A percentile compares a stretch with the other conserved stretches of the same genome.
These are phyloP conservation scores for Suillus clintonianus DNA, from an alignment of 768 basidiomycete genomes.

Conservation along the genomic window DNA sequence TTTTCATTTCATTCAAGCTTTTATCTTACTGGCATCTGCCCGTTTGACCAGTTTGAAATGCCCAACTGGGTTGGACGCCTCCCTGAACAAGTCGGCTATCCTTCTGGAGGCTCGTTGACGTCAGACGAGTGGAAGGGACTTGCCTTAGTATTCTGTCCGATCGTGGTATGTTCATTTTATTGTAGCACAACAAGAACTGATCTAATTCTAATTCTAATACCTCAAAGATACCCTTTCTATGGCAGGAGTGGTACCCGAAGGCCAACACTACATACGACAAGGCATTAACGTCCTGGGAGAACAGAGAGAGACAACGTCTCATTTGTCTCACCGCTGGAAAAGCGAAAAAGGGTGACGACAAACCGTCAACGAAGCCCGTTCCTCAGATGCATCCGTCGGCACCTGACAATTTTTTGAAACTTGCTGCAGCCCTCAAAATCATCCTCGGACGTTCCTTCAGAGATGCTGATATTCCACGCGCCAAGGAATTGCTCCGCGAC, in stretches of 20 bases:
- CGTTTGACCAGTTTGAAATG: background rate
- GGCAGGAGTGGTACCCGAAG: background rate
- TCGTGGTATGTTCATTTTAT: background rate
- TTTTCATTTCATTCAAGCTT: background rate
- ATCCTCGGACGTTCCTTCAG: background rate
- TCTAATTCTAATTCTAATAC: background rate
- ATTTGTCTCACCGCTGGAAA: background rate
- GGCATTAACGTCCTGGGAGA: background rate
- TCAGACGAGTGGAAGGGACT: background rate
- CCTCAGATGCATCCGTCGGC: background rate
- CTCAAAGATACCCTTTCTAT: background rate
- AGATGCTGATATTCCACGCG: background rate
- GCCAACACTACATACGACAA: background rate
- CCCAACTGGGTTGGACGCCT: background rate
- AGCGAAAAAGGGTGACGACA: background rate
- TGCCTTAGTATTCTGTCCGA: background rate
- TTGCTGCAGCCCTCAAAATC: background rate
- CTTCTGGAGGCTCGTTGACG: background rate
- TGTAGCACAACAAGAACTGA: background rate
- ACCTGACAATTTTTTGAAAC: background rate
- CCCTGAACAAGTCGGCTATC: background rate
- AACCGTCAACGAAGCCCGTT: background rate
- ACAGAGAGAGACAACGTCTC: background rate
- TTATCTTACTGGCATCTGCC: background rate
- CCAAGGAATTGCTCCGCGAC: background rate